Evolutionary conservation across 768 basidiomycete species (phyloP), one percentile per base, ranked within the genome.

Genomic region (Kwoniella sp.): DNA sequence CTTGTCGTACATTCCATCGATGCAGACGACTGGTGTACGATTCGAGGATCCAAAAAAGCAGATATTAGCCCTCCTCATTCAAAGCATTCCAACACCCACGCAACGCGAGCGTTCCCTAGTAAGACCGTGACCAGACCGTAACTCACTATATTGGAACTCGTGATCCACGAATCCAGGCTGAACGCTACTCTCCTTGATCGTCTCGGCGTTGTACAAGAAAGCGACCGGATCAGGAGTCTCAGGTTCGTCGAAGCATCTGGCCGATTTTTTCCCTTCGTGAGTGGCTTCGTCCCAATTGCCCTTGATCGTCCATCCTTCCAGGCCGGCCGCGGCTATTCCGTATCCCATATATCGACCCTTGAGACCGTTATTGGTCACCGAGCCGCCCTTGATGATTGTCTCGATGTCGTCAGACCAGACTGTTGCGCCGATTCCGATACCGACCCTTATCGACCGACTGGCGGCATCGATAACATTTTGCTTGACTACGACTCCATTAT

Each of bases 321-420:
- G 68, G 4, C 82, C 82, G 1, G 80, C 78, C 13, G 80, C 78
- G 3, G 82, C 82, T 58, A 84, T 81, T 11, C 81, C 83, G 64
- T 81, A 84, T 5, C 83, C 83, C 73, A 81, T 81, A 47, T 82
- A 81, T n/a, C 75, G 67, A 0, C 82, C 83, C 37, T 79, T 64
- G 29, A 80, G 47, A 50, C 69, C 71, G 67, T 84, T 84, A 41
- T 66, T 75, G n/a, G 70, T 55, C 11, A 83, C 82, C 0, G 61
- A 51, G 8, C 82, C 83, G 28, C 81, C 82, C 30, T 65, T 74
- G 25, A 82, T 69, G 52, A 81, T 72, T 3, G 77, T 80, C 31
- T 82, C 78, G 12, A 73, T 73, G 65, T 78, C 78, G 66, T 82
- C 82, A 28, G 80, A 81, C 81, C 82, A 83, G 34, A 82, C 81